A percentile compares a stretch with the other conserved stretches of the same genome.
phyloP scores from a whole-genome alignment of 192 early-diverging fungal genomes.

The Linderina pennispora region DNA sequence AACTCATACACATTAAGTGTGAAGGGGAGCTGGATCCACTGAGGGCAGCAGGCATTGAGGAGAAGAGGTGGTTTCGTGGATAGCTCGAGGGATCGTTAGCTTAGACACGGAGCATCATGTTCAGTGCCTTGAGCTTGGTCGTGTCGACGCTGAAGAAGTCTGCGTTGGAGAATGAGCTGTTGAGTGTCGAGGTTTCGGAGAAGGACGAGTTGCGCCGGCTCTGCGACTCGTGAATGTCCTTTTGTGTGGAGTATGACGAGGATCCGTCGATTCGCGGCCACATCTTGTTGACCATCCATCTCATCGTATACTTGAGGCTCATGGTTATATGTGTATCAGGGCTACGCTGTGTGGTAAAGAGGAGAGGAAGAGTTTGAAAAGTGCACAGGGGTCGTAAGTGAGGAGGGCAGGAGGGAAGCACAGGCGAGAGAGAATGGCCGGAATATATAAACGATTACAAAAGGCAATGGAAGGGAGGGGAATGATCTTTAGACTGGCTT shows the following conservation, averaged over 20 bases:
- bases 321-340: conserved; percentile 4
- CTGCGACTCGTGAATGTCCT: conserved; percentile 19
- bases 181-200: conserved; percentile 26
- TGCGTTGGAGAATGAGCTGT: conserved; percentile 26
- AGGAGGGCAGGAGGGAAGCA: no score
- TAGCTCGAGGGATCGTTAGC: no score
- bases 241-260: conserved; percentile 29
- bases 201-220: conserved; percentile 32
- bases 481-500: neutral
- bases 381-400: no score
- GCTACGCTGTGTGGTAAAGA: neutral
- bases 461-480: neutral
- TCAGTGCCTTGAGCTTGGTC: conserved; percentile 36
- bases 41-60: no score
- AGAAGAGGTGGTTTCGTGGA: no score
- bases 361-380: no score
- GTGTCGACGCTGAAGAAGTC: conserved; percentile 37
- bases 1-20: no score
- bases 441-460: no score
- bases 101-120: conserved; percentile 45
- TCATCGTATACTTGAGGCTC: conserved; percentile 47
- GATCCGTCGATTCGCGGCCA: conserved; percentile 42
- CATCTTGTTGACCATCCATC: conserved; percentile 47
- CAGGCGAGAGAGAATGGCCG: no score
- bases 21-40: neutral